Conservation (phyloP, 2,329 filamentous ascomycete species). For the Didymella pomorum region DNA sequence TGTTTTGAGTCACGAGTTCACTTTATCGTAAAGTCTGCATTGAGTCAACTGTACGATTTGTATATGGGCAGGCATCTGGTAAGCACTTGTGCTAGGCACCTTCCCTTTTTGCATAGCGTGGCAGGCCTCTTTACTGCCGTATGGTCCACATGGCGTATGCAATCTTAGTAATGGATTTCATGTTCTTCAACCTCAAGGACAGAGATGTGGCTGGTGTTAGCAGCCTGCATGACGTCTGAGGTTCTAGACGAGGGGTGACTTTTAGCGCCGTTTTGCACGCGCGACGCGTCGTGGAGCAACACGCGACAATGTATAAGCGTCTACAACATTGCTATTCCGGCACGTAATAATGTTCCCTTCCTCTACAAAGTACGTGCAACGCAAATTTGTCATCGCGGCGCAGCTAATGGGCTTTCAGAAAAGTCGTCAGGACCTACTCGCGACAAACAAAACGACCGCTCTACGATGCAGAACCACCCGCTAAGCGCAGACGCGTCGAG, state of each 20-base stretch:
- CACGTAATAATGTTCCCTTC: conserved; percentile 35
- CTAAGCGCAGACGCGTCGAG: conserved; percentile 50
- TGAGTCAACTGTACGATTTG: background rate
- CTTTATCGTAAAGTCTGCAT: background rate
- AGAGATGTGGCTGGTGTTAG: background rate
- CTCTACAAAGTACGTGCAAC: conserved; percentile 33
- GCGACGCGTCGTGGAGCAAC: conserved; percentile 30
- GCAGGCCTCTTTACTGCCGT: background rate
- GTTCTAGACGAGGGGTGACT: background rate
- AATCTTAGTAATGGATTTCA: background rate
- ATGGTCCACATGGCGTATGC: background rate
- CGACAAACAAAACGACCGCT: conserved; percentile 43
- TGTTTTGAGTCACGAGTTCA: background rate
- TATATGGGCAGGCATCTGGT: background rate
- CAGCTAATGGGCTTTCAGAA: conserved; percentile 36
- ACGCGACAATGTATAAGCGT: conserved; percentile 29
- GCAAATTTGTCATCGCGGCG: background rate
- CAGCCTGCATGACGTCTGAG: background rate
- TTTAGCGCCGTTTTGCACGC: conserved; percentile 11
- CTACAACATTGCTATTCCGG: conserved; percentile 19
- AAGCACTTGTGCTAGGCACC: conserved; percentile 12
- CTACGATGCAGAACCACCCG: conserved; percentile 43
- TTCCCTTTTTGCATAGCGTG: conserved; percentile 16
- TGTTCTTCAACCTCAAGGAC: background rate
- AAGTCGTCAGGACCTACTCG: conserved; percentile 47